These are phyloP conservation scores for Nymphaea colorata DNA, from an alignment of 164 flowering plant genomes.

Conservation along the genomic window DNA sequence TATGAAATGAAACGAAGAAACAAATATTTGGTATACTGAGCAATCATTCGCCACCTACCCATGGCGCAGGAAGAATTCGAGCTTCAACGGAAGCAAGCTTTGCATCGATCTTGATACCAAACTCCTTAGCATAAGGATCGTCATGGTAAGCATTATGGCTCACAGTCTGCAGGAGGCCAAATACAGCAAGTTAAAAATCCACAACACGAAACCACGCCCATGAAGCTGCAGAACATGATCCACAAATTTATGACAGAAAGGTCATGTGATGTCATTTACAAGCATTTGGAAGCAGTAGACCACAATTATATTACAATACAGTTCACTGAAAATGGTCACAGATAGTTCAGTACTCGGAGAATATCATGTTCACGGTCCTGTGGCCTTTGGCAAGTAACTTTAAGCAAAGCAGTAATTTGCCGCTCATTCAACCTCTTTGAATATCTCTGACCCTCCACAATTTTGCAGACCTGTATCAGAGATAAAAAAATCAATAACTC, in stretches of 20 bases:
- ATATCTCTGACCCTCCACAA: conserved; percentile 83
- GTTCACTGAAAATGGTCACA: background rate
- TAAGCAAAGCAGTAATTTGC: conserved; percentile 62
- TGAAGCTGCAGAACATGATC: background rate
- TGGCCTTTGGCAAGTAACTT: conserved; percentile 81
- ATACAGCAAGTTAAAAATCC: background rate
- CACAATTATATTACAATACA: no score
- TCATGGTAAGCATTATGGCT: conserved; percentile 66
- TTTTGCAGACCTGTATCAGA: conserved; percentile 59
- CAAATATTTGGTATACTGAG: background rate
- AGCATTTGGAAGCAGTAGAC: no score
- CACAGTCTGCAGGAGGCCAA: conserved; percentile 47
- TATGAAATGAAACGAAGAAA: background rate
- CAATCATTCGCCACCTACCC: conserved; percentile 32
- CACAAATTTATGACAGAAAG: no score
- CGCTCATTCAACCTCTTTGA: conserved; percentile 65
- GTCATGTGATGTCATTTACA: no score
- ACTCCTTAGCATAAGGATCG: conserved; percentile 83
- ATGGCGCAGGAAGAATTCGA: conserved; percentile 85
- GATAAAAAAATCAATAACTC: conserved; percentile 2
- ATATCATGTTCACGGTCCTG: conserved; percentile 62
- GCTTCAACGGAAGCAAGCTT: conserved; percentile 88
- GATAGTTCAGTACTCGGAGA: conserved; percentile 30
- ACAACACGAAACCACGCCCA: background rate
- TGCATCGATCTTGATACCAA: conserved; percentile 85